Base-by-base conservation (phyloP, 352 stramenopile genomes). In the Globisporangium barbulae region DNA sequence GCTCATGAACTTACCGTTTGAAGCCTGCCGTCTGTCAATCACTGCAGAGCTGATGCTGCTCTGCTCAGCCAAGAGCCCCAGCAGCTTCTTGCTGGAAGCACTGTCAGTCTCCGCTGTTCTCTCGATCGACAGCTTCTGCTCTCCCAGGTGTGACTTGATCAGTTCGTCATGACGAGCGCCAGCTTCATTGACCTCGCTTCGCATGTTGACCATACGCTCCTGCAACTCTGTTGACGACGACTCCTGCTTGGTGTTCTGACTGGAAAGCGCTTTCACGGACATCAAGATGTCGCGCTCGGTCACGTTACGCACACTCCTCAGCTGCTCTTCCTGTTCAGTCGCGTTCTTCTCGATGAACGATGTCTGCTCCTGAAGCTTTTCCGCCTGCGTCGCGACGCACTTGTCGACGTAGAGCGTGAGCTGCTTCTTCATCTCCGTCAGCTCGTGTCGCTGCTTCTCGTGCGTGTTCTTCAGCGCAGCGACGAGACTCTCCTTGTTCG, bases 311-410 rank as follows among this genome's bases (percentile, higher is more conserved):
- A 85, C 63, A 2, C 66, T 54, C 15, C 54, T 61, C n/a, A 88
- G 58, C 25, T 85, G 67, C 28, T 73, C 68, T 33, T 80, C 66
- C 44, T 85, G 76, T 2, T 71, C 67, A 25, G 58, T 53, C 17
- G 66, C 53, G 31, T 68, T 78, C 52, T 69, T 65, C 62, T 83
- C 67, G 33, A 88, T 69, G 6, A 85, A 55, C 35, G 55, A 33
- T n/a, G 78, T 82, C 45, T 88, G 76, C 42, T 83, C 70, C 21
- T 73, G 33, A 8, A 88, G 71, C 45, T 79, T 80, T 45, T 73
- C 63, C 3, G 59, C 33, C 53, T 84, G 74, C 12, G 47, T 72
- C 42, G 79, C 66, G 22, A 80, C 70, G 55, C 72, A 83, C 39
- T 74, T 75, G 28, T 82, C 76, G 42, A 88, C 70, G 31, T 74